Evolutionary conservation across 1,284 basidiomycete genomes (phyloP), one percentile per base, ranked within the genome.

Genomic region (Inonotus obliquus): DNA sequence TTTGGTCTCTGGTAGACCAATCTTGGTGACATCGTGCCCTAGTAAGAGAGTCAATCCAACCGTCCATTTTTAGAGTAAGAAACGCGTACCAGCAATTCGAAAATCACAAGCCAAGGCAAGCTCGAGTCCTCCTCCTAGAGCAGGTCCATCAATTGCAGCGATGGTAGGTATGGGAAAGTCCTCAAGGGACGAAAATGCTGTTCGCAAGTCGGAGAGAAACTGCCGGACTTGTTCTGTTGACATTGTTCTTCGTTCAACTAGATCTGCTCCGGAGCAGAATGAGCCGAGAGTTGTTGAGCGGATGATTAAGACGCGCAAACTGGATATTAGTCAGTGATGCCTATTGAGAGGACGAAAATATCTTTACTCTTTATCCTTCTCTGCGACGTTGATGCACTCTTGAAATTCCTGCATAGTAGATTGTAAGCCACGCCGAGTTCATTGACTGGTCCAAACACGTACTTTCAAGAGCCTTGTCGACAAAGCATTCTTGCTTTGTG

Each of bases 191-290:
- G 82, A 81, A 29, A 98, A 76, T 11, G 91, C 83, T 38, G 77
- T 76, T 37, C 95, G 85, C 29, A 98, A 79, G 67, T 90, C 86
- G 58, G 81, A 75, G 56, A 97, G 86, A 75, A 97, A 97, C 66
- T 81, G 82, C 66, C 84, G 77, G 38, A 97, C 91, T 69, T 95
- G 85, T 9, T 74, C 59, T 67, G 83, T 81, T 3, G 84, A 78
- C 94, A 98, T 97, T 1, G 82, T 81, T 41, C 87, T 85, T 62
- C 95, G 82, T 73, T 98, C 95, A 61, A 82, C 81, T 54, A 98
- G 84, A 74, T 98, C 95, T 10, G 95, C 95, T 5, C 96, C 95
- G 19, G 95, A 90, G 72, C 95, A 98, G 76, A 96, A 97, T 2
- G 90, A 82, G n/a, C 85, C 85, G 11, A 79, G 69, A 0, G 83